Evolutionary conservation across 108 stramenopile species (phyloP).

Genomic region (Conticribra weissflogii): DNA sequence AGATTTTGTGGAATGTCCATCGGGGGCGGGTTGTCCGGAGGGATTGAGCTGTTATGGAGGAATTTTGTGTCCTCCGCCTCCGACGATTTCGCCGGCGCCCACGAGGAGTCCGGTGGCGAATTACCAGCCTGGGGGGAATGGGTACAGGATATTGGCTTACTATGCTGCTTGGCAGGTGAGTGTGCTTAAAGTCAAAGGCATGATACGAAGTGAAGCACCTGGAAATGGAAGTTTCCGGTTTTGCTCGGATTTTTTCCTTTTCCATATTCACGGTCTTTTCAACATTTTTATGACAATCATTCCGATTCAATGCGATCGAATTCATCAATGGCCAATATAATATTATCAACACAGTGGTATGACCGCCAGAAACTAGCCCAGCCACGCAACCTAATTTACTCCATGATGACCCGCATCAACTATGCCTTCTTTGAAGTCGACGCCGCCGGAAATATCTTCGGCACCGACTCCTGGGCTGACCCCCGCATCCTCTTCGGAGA

Average conservation of each 20-base stretch:
- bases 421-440: constrained; percentile 48
- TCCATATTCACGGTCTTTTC: no score
- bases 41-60: constrained; percentile 17
- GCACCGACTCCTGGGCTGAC: constrained; percentile 9
- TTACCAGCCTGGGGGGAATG: neutral
- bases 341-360: no score
- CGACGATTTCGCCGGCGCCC: constrained; percentile 8
- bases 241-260: no score
- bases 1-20: constrained; percentile 5
- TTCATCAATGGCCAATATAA: no score
- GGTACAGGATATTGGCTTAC: constrained; percentile 22
- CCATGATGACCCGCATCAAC: constrained; percentile 26
- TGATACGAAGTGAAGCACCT: no score
- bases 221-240: no score
- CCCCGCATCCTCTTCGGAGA: neutral
- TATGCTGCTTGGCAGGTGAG: constrained; percentile 51
- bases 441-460: constrained; percentile 29
- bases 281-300: no score
- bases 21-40: constrained; percentile 10
- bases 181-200: no score
- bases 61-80: constrained; percentile 22
- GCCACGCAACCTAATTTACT: constrained; percentile 26
- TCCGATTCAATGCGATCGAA: no score
- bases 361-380: constrained; percentile 23
- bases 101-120: neutral